Percentiles rank a stretch among this genome's conserved stretches.
Evolutionary conservation across 441 rosid species (phyloP).

Genomic region (Adansonia madagascariensis): DNA sequence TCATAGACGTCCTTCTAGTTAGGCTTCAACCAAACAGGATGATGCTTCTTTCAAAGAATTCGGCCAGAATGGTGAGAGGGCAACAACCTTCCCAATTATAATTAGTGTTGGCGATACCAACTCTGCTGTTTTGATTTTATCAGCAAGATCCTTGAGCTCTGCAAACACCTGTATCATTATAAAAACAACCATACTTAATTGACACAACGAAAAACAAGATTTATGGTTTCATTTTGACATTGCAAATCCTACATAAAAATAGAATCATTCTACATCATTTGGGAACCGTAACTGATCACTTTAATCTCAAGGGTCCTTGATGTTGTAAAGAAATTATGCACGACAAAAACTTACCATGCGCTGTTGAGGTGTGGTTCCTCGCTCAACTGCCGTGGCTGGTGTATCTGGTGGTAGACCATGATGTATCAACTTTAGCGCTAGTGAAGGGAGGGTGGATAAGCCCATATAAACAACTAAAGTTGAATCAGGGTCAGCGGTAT

Average conservation of each 20-base stretch:
- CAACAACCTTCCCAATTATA: conserved; percentile 84
- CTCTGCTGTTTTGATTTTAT: conserved; percentile 53
- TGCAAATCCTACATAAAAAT: conserved; percentile 8
- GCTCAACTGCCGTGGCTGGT: conserved; percentile 88
- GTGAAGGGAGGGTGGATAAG: conserved; percentile 84
- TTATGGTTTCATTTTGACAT: neutral
- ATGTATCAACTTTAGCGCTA: conserved; percentile 72
- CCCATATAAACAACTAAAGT: conserved; percentile 96
- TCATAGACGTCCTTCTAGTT: conserved; percentile 25
- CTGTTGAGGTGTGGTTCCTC: conserved; percentile 89
- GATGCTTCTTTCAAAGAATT: conserved; percentile 49
- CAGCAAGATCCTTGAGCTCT: conserved; percentile 72
- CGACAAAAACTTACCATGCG: conserved; percentile 60
- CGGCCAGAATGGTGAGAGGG: conserved; percentile 85
- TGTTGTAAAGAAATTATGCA: neutral
- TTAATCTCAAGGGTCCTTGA: neutral
- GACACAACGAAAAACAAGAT: neutral
- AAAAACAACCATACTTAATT: neutral
- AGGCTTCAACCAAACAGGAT: conserved; percentile 51
- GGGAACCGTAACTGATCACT: neutral
- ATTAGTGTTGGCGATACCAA: conserved; percentile 85
- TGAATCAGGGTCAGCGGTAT: conserved; percentile 87
- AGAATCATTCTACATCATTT: neutral
- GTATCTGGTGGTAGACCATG: conserved; percentile 78
- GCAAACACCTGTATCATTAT: conserved; percentile 66